These are phyloP conservation scores for Pythium coloratum DNA, from an alignment of 352 stramenopile genomes.

Conservation along the genomic window DNA sequence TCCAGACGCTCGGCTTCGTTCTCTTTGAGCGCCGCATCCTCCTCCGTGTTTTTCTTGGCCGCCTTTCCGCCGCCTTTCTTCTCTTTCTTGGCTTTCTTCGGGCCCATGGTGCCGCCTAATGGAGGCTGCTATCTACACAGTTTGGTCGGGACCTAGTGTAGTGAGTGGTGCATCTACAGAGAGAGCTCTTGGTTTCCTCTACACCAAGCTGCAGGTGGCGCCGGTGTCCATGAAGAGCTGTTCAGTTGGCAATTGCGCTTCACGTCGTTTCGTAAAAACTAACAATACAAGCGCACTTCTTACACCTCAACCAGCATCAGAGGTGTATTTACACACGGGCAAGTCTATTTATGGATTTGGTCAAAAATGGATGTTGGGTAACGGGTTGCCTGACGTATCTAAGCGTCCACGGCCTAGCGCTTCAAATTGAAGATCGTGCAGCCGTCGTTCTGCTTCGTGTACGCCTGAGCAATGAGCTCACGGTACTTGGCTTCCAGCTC, in stretches of 20 bases:
- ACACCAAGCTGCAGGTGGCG: background rate
- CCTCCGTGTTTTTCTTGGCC: conserved; percentile 47
- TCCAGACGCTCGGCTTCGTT: conserved; percentile 69
- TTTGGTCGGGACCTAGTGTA: background rate
- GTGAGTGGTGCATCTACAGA: background rate
- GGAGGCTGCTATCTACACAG: background rate
- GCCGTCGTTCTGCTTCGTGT: conserved; percentile 58
- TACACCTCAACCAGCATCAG: background rate
- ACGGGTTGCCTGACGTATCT: background rate
- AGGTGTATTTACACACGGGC: background rate
- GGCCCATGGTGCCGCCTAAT: conserved; percentile 38
- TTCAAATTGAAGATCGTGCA: conserved; percentile 66
- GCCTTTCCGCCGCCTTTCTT: conserved; percentile 55
- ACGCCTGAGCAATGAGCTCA: conserved; percentile 50
- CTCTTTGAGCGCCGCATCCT: conserved; percentile 61
- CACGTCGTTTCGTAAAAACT: conserved; percentile 30
- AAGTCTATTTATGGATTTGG: background rate
- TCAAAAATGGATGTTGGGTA: background rate
- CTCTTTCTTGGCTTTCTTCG: conserved; percentile 71
- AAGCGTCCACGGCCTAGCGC: conserved; percentile 38
- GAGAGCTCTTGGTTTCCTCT: background rate
- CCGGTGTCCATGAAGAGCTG: background rate
- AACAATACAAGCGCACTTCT: background rate
- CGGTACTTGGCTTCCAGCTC: conserved; percentile 58
- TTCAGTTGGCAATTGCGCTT: conserved; percentile 9